phyloP scores from a whole-genome alignment of 768 basidiomycete species.

The Trametes coccinea region DNA sequence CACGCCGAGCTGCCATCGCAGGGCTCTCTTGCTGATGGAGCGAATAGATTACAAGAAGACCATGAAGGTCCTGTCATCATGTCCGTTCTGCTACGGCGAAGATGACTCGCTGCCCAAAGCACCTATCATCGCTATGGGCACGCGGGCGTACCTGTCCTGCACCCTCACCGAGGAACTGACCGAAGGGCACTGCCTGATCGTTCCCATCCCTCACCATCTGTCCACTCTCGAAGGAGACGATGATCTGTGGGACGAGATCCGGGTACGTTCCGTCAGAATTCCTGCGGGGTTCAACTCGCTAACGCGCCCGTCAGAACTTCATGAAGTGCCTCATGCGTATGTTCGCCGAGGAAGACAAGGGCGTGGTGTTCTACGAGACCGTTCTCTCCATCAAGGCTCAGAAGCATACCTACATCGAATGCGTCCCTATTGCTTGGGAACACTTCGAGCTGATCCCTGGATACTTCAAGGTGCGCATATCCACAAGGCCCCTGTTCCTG shows the following conservation, averaged over 20 bases:
- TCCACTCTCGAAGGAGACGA: constrained; percentile 93
- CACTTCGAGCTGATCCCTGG: constrained; percentile 85
- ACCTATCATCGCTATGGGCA: constrained; percentile 88
- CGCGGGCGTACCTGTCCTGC: constrained; percentile 87
- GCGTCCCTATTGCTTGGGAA: constrained; percentile 88
- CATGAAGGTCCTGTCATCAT: constrained; percentile 83
- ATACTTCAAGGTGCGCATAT: constrained; percentile 77
- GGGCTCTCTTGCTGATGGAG: constrained; percentile 3
- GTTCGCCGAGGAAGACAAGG: constrained; percentile 91
- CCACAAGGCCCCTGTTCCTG: background rate
- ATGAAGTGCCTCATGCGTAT: constrained; percentile 96
- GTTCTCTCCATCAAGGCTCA: constrained; percentile 85
- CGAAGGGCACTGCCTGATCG: constrained; percentile 90
- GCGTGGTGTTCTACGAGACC: constrained; percentile 95
- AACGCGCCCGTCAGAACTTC: constrained; percentile 49
- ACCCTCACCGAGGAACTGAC: constrained; percentile 87
- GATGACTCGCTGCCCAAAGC: constrained; percentile 89
- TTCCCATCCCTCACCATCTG: constrained; percentile 93
- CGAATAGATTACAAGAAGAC: constrained; percentile 88
- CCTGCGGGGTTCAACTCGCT: background rate
- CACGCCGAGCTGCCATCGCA: background rate
- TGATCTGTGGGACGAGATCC: constrained; percentile 97
- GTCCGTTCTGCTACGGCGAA: constrained; percentile 89
- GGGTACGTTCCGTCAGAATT: constrained; percentile 49
- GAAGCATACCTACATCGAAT: constrained; percentile 91